Conservation (phyloP, 768 basidiomycete genomes). For the Rhizopogon vinicolor region DNA sequence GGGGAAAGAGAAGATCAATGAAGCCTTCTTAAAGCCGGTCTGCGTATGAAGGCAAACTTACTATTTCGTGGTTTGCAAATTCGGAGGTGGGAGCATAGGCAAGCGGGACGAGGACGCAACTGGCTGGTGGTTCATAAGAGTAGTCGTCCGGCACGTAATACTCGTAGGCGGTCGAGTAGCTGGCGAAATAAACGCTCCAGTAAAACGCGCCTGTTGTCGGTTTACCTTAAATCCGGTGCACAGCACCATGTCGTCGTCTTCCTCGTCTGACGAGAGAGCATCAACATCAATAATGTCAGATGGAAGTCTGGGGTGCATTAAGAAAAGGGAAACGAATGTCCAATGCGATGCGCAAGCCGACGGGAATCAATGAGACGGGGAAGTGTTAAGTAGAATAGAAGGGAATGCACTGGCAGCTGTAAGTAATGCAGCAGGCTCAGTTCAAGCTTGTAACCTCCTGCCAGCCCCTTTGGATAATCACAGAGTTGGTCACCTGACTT, state of each 20-base stretch:
- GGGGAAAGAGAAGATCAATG: not conserved
- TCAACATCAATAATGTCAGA: slow-evolving; percentile 23
- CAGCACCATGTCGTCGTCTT: slow-evolving; percentile 7
- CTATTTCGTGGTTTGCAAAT: not conserved
- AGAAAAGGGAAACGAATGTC: not conserved
- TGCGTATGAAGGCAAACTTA: slow-evolving; percentile 5
- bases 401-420: not conserved
- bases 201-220: not conserved
- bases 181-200: no score
- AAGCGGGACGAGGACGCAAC: slow-evolving; percentile 5
- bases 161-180: slow-evolving; percentile 1
- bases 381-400: not conserved
- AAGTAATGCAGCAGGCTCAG: slow-evolving; percentile 45
- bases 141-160: slow-evolving; percentile 14
- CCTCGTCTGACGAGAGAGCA: slow-evolving; percentile 2
- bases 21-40: not conserved
- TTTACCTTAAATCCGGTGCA: slow-evolving; percentile 13
- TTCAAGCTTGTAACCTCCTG: slow-evolving; percentile 31
- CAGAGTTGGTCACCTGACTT: no score
- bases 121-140: slow-evolving; percentile 5
- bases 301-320: not conserved
- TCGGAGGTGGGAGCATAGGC: not conserved
- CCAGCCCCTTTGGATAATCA: slow-evolving; percentile 45
- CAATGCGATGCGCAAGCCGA: no score
- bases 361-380: no score